A percentile compares a stretch with the other conserved stretches of the same genome.
phyloP scores from a whole-genome alignment of 2,329 filamentous ascomycete species.

The Aotearoamyces nothofagi region DNA sequence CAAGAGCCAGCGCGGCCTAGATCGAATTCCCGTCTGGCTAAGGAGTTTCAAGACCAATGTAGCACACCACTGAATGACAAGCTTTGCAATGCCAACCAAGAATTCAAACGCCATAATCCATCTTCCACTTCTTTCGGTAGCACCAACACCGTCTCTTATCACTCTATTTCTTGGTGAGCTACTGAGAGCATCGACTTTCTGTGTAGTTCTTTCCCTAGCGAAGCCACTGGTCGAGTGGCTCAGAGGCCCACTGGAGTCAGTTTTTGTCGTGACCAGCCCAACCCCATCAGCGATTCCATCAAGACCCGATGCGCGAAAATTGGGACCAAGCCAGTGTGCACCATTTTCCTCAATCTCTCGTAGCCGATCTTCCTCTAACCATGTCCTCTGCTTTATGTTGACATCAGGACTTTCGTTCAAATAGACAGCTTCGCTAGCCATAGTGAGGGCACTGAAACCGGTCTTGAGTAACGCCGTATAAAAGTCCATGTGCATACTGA shows the following conservation, averaged over 20 bases:
- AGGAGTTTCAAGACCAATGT: conserved; percentile 24
- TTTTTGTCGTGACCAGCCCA: conserved; percentile 12
- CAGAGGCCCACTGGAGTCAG: too few species aligned
- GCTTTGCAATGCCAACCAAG: conserved; percentile 54
- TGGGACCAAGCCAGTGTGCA: conserved; percentile 19
- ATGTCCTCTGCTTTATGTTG: conserved; percentile 62
- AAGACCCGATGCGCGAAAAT: conserved; percentile 13
- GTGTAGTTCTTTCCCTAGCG: conserved; percentile 52
- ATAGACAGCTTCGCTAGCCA: conserved; percentile 91
- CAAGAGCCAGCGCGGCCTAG: conserved; percentile 48
- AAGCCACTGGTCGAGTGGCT: conserved; percentile 44
- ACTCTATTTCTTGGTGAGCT: conserved; percentile 26
- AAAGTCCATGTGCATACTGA: conserved; percentile 85
- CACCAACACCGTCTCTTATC: conserved; percentile 54
- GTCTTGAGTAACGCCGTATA: conserved; percentile 80
- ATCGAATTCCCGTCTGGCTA: conserved; percentile 40
- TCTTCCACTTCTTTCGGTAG: conserved; percentile 61
- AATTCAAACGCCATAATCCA: conserved; percentile 69
- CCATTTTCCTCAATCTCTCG: conserved; percentile 51
- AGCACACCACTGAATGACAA: conserved; percentile 34
- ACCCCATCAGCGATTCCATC: conserved; percentile 14
- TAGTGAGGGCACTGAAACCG: conserved; percentile 78
- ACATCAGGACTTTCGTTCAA: conserved; percentile 77
- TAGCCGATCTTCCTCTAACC: conserved; percentile 79
- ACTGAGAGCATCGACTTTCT: conserved; percentile 31